Evolutionary conservation across 768 basidiomycete genomes (phyloP), one percentile per base, ranked within the genome.

Genomic region (Hortiboletus campestris): DNA sequence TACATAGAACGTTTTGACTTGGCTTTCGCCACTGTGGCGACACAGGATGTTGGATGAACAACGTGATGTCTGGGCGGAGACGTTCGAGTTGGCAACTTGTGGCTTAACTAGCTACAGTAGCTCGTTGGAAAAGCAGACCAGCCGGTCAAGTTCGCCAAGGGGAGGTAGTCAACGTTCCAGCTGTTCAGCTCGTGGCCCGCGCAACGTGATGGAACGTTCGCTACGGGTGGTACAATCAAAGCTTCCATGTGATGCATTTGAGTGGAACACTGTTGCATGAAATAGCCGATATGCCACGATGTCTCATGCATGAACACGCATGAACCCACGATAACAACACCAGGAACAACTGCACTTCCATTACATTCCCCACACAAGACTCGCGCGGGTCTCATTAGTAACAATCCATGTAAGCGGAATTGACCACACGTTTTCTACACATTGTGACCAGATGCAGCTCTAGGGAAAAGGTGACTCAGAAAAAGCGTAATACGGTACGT

Each of bases 311-410:
- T 31, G 49, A n/a, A n/a, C n/a, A n/a, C n/a, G n/a, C n/a, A n/a
- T n/a, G 25, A 4, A 58, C 47, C 52, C 61, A 55, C 58, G 42
- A 12, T 35, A 29, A 39, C 31, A 25, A 25, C 25, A 32, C 36
- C 43, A 60, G 40, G 45, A 25, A 35, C 43, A 40, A 46, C 36
- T 51, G 51, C 7, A 36, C 56, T 58, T 61, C 65, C 65, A 65
- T 65, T 61, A 39, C 53, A 47, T 29, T 59, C 57, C 55, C 60
- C 63, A 67, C 60, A 55, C 45, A 46, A 58, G 34, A 46, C 41
- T 22, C 45, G 34, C 40, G 51, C 28, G 55, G 40, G 47, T 56
- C 61, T 25, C 49, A 34, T 56, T 25, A 25, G 25, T 25, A 25
- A 44, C 56, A 49, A 51, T 55, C 41, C 51, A 36, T 49, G 32